A percentile compares a stretch with the other conserved stretches of the same genome.
phyloP scores from a whole-genome alignment of 495 filamentous ascomycete species.

The Tuber indicum region DNA sequence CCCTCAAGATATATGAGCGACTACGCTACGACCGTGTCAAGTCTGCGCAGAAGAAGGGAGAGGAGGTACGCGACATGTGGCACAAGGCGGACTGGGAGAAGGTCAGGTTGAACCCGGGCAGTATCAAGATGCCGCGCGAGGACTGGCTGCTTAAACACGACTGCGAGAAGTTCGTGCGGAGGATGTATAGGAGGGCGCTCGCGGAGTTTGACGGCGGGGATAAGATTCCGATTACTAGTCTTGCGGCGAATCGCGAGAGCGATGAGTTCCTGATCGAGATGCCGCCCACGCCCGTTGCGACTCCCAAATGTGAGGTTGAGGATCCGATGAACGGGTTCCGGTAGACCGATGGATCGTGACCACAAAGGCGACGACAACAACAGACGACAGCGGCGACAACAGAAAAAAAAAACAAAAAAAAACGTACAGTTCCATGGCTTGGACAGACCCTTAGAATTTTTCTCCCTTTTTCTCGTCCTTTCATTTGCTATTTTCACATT shows the following conservation, averaged over 20 bases:
- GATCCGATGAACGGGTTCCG: constrained; percentile 22
- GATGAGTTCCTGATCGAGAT: constrained; percentile 37
- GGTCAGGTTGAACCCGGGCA: constrained; percentile 55
- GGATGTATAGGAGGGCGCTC: constrained; percentile 29
- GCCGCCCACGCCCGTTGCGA: constrained; percentile 35
- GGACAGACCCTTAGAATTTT: too few species aligned
- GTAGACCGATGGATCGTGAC: neutral
- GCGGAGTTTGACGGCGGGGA: constrained; percentile 32
- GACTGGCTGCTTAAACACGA: constrained; percentile 59
- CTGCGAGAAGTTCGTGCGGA: constrained; percentile 48
- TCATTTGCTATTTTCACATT: neutral
- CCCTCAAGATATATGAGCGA: constrained; percentile 48
- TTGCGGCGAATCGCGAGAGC: constrained; percentile 38
- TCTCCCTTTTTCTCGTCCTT: neutral
- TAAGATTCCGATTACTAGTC: constrained; percentile 24
- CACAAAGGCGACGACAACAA: neutral
- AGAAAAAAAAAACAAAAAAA: neutral
- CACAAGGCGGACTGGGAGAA: constrained; percentile 56
- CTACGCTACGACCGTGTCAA: constrained; percentile 52
- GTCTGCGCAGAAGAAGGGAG: constrained; percentile 55
- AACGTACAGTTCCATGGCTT: neutral
- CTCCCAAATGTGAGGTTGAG: constrained; percentile 31
- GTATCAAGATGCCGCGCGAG: constrained; percentile 51
- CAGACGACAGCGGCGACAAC: neutral
- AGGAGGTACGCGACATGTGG: constrained; percentile 55